Evolutionary conservation across 1,139 yeast species (phyloP), one percentile per base, ranked within the genome.

Genomic region (Fermentozyma sake): DNA sequence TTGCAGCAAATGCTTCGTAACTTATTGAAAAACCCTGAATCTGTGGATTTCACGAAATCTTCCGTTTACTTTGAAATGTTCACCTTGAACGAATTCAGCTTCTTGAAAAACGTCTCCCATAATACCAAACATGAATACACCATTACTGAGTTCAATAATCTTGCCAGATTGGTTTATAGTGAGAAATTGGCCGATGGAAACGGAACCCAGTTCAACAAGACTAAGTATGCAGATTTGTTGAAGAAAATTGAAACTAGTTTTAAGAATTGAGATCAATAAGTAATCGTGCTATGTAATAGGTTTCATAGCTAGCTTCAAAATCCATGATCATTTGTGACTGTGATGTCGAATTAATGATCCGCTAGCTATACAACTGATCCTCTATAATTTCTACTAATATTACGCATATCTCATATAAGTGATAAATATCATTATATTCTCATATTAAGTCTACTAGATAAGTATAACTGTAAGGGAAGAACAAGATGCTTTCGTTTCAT

Each of bases 1-100:
- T 55, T 85, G 26, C 94, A 83, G 54, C 94, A 84, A 48, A 75
- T 79, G 68, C 68, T 81, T 35, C 70, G 86, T 41, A 77, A 76
- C 34, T 64, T 83, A 13, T 69, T 76, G 41, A 53, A 59, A 12
- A 68, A 71, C 27, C 79, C 85, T 0, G 71, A 72, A 27, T 58
- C 61, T n/a, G 76, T 80, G 6, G 74, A 77, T 38, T 79, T 83
- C 54, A 54, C 69, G 12, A 57, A 63, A 22, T 69, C 85, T 0
- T 57, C 80, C 4, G 52, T 60, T 7, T 84, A 77, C 52, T 84
- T 76, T 48, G 76, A 76, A 24, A 46, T 75, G 44, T 66, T 73
- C 50, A 62, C 72, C 7, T 43, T 55, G 31, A 61, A 66, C 31
- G 74, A 71, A 35, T 57, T 59, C 29, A 48, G 44, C 13, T 46